phyloP scores from a whole-genome alignment of 805 yeast species.

The Wickerhamomyces chambardii region DNA sequence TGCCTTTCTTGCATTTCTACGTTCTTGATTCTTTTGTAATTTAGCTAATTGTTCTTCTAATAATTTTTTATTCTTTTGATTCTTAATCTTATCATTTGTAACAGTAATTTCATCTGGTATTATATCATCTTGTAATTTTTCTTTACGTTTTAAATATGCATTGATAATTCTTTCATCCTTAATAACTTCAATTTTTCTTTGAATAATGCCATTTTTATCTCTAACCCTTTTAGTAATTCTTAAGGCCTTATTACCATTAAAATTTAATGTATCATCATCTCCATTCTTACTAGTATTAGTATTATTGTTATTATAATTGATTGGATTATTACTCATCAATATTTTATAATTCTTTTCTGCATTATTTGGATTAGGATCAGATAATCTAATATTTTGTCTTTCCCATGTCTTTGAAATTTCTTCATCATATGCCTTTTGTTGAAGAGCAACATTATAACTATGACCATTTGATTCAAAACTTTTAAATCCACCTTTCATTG shows the following conservation, averaged over 20 bases:
- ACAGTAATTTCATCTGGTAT: conserved; percentile 68
- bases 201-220: conserved; percentile 81
- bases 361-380: conserved; percentile 16
- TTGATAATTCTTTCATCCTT: conserved; percentile 82
- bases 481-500: conserved; percentile 90
- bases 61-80: conserved; percentile 65
- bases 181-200: conserved; percentile 68
- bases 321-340: conserved; percentile 3
- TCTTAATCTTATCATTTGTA: conserved; percentile 78
- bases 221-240: conserved; percentile 71
- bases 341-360: conserved; percentile 1
- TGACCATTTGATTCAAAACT: conserved; percentile 45
- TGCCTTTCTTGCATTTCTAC: conserved; percentile 49
- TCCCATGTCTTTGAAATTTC: conserved; percentile 89
- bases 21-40: conserved; percentile 67
- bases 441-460: conserved; percentile 72
- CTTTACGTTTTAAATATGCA: conserved; percentile 70
- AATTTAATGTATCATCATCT: conserved; percentile 1
- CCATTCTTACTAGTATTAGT: neutral
- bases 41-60: conserved; percentile 80
- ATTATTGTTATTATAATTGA: neutral
- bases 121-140: conserved; percentile 51
- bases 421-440: conserved; percentile 86
- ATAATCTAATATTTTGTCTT: conserved; percentile 59
- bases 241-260: conserved; percentile 27